Percentiles rank a stretch among this genome's conserved stretches.
phyloP scores from a whole-genome alignment of 257 asterid genomes.

The Nicotiana otophora region DNA sequence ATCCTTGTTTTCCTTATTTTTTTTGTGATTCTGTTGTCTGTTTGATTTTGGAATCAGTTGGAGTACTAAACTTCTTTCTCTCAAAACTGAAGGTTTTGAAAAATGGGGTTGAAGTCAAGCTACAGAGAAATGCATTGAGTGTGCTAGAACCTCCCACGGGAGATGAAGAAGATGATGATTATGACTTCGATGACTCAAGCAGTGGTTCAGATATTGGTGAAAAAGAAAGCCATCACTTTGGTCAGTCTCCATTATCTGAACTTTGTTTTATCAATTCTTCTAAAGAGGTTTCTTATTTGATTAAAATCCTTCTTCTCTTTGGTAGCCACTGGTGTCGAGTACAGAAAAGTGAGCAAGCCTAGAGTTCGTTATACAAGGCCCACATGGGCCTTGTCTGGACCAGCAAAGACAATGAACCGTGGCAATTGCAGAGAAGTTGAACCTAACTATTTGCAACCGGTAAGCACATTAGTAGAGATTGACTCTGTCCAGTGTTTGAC shows the following conservation, averaged over 20 bases:
- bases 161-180: constrained; percentile 66
- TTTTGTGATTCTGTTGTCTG: background rate
- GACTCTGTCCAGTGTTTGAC: background rate
- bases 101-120: constrained; percentile 93
- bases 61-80: background rate
- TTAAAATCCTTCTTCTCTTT: constrained; percentile 7
- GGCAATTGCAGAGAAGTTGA: constrained; percentile 45
- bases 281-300: background rate
- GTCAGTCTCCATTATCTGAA: constrained; percentile 35
- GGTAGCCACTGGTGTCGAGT: constrained; percentile 61
- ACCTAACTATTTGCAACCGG: constrained; percentile 41
- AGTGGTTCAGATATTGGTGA: constrained; percentile 73
- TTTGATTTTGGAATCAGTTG: background rate
- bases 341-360: constrained; percentile 67
- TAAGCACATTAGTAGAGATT: constrained; percentile 22
- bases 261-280: constrained; percentile 10
- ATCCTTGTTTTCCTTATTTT: background rate
- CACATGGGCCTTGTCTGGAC: constrained; percentile 46
- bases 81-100: constrained; percentile 59
- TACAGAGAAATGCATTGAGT: constrained; percentile 91
- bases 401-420: constrained; percentile 48
- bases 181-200: constrained; percentile 68
- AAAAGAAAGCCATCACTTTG: constrained; percentile 48
- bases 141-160: constrained; percentile 93
- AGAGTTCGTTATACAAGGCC: constrained; percentile 58